These are phyloP conservation scores for Diaporthe sp. DNA, from an alignment of 2,329 filamentous ascomycete species.

Conservation along the genomic window DNA sequence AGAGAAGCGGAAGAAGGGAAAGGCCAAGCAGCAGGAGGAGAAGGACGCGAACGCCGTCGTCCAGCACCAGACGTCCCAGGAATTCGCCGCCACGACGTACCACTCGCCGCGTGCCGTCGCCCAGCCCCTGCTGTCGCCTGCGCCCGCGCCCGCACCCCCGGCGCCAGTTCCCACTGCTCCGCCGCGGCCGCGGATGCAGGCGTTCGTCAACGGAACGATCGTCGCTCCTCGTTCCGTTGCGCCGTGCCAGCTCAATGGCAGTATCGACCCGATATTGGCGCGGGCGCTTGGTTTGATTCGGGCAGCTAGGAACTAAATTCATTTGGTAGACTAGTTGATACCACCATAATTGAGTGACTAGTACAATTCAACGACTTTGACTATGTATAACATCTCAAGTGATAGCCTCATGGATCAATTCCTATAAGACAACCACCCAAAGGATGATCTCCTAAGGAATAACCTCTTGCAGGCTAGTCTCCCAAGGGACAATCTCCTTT, in stretches of 20 bases:
- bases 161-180: no score
- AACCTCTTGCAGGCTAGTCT: background rate
- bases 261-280: background rate
- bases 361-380: background rate
- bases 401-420: background rate
- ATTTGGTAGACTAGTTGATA: background rate
- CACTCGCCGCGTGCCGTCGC: background rate
- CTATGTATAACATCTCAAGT: background rate
- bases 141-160: no score
- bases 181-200: background rate
- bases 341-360: background rate
- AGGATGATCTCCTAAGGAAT: background rate
- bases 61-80: background rate
- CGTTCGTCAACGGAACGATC: background rate
- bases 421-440: background rate
- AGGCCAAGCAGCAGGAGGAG: background rate
- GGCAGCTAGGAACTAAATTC: background rate
- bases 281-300: background rate
- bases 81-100: background rate
- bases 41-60: background rate
- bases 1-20: conserved; percentile 29
- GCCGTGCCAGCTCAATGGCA: background rate
- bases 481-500: no score
- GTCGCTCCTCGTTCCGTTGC: background rate
- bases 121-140: no score